Evolutionary conservation across 495 filamentous ascomycete species (phyloP).

Genomic region (Peziza echinospora): DNA sequence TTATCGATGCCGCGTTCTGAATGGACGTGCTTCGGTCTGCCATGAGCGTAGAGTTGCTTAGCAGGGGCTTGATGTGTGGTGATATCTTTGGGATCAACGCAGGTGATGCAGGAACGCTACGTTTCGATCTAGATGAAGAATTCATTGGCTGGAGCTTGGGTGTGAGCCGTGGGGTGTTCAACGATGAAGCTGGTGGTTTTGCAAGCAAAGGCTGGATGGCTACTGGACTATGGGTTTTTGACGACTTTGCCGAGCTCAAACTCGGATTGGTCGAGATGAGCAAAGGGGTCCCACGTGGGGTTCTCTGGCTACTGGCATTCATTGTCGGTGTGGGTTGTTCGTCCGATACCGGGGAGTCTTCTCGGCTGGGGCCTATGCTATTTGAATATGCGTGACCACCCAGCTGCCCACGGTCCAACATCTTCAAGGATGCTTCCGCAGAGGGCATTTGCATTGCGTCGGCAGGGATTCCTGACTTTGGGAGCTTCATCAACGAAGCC

Average conservation of each 20-base stretch:
- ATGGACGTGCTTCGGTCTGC: constrained; percentile 92
- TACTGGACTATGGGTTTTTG: not conserved
- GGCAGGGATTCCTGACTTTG: constrained; percentile 22
- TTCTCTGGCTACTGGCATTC: constrained; percentile 24
- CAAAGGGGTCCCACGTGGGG: constrained; percentile 26
- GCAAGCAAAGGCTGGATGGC: not conserved
- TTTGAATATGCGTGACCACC: too few species aligned
- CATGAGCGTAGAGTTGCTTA: constrained; percentile 53
- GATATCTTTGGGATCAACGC: constrained; percentile 83
- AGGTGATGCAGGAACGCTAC: constrained; percentile 23
- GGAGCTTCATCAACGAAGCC: constrained; percentile 61
- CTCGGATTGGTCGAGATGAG: constrained; percentile 7
- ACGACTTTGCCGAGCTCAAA: not conserved
- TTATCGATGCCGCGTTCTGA: constrained; percentile 30
- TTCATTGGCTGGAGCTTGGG: not conserved
- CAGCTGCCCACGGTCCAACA: not conserved
- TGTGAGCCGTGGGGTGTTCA: not conserved
- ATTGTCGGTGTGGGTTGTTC: constrained; percentile 9
- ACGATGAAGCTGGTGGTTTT: not conserved
- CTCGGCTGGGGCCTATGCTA: too few species aligned
- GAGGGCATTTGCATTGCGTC: constrained; percentile 2
- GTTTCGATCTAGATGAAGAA: not conserved
- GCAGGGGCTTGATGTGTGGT: constrained; percentile 76
- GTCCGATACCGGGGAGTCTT: not conserved
- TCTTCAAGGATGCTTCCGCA: not conserved